phyloP scores from a whole-genome alignment of 2,329 filamentous ascomycete genomes.

The Pseudogymnoascus sp. region DNA sequence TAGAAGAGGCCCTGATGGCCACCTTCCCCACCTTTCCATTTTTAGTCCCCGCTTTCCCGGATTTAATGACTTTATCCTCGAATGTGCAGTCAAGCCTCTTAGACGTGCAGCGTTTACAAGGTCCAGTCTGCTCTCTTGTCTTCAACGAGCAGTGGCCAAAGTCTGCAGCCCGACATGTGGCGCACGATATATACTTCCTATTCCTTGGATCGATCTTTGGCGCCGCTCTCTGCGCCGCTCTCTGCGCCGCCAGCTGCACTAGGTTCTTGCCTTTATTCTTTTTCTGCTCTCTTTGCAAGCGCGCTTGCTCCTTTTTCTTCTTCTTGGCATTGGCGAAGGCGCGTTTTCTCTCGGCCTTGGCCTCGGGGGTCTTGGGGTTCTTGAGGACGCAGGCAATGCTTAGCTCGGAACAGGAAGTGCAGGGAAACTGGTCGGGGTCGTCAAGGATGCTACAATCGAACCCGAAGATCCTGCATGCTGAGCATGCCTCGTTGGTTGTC shows the following conservation, averaged over 20 bases:
- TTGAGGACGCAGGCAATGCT: conserved; percentile 22
- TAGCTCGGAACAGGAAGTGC: conserved; percentile 23
- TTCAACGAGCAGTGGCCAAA: conserved; percentile 17
- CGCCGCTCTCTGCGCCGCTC: not conserved
- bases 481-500: not conserved
- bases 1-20: not conserved
- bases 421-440: conserved; percentile 22
- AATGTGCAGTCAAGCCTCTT: conserved; percentile 18
- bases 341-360: conserved; percentile 21
- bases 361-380: conserved; percentile 22
- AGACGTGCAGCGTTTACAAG: conserved; percentile 21
- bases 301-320: conserved; percentile 20
- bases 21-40: not conserved
- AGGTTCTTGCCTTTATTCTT: conserved; percentile 14
- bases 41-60: not conserved
- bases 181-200: conserved; percentile 19
- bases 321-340: conserved; percentile 20
- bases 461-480: not conserved
- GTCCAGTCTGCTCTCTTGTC: conserved; percentile 17
- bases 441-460: conserved; percentile 15
- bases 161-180: conserved; percentile 19
- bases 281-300: conserved; percentile 21
- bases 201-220: not conserved
- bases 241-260: conserved; percentile 17
- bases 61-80: not conserved